A percentile compares a stretch with the other conserved stretches of the same genome.
Conservation (phyloP, 2,329 filamentous ascomycete species). For the Claviceps digitariae region DNA sequence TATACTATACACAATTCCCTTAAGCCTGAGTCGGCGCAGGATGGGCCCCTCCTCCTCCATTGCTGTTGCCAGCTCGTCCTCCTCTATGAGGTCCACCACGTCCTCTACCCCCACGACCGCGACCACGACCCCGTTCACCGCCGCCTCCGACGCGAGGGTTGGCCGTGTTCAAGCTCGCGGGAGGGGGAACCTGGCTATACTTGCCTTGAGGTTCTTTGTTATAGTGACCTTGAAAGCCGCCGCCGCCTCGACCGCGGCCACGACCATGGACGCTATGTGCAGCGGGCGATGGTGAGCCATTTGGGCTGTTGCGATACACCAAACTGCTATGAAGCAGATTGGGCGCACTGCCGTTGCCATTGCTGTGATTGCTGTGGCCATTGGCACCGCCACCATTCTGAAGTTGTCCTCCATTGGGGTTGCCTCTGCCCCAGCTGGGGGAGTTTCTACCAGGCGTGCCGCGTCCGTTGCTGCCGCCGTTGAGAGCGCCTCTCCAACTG, state of each 20-base stretch:
- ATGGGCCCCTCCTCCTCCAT: conserved; percentile 1
- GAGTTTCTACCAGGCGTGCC: conserved; percentile 21
- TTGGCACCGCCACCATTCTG: conserved; percentile 18
- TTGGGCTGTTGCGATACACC: conserved; percentile 33
- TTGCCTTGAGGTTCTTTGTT: conserved; percentile 11
- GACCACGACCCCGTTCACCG: conserved; percentile 25
- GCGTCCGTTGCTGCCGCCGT: conserved; percentile 24
- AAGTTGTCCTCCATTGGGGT: conserved; percentile 21
- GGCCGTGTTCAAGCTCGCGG: conserved; percentile 35
- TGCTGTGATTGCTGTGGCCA: background rate
- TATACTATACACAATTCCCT: background rate
- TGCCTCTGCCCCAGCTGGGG: conserved; percentile 25
- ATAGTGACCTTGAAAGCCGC: conserved; percentile 9
- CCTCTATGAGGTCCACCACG: conserved; percentile 22
- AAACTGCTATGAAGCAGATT: conserved; percentile 37
- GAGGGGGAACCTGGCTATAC: conserved; percentile 48
- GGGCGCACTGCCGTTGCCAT: conserved; percentile 14
- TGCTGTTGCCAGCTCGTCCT: conserved; percentile 19
- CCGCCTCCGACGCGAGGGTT: conserved; percentile 22
- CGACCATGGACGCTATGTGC: conserved; percentile 16
- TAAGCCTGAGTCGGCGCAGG: conserved; percentile 6
- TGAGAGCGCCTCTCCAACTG: conserved; percentile 43
- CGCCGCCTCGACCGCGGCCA: conserved; percentile 18
- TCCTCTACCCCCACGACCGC: conserved; percentile 26
- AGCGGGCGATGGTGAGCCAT: conserved; percentile 13